Evolutionary conservation across 2,329 filamentous ascomycete genomes (phyloP).

Genomic region (Chalaropsis ovoidea): DNA sequence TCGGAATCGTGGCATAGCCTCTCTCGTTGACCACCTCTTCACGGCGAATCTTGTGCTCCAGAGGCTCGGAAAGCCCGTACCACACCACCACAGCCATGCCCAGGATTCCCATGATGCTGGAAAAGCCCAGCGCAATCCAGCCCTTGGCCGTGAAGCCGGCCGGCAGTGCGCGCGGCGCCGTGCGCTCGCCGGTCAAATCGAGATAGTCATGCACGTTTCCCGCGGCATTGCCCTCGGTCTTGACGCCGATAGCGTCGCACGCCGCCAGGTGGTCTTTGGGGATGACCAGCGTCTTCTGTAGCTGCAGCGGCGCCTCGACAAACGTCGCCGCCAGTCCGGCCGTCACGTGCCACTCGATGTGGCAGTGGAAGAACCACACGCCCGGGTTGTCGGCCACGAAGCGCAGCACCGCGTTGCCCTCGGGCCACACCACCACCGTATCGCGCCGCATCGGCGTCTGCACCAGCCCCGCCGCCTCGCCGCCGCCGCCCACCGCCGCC

Average conservation of each 20-base stretch:
- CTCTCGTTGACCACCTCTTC: constrained; percentile 19
- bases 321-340: constrained; percentile 58
- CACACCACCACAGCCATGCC: constrained; percentile 58
- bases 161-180: constrained; percentile 47
- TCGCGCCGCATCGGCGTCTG: constrained; percentile 56
- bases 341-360: constrained; percentile 67
- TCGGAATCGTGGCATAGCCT: constrained; percentile 21
- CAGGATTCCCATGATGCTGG: constrained; percentile 55
- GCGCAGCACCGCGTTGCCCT: constrained; percentile 59
- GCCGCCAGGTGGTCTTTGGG: constrained; percentile 48
- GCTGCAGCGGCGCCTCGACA: constrained; percentile 49
- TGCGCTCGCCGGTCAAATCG: constrained; percentile 53
- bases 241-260: constrained; percentile 45
- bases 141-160: constrained; percentile 61
- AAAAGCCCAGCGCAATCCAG: constrained; percentile 65
- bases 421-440: constrained; percentile 53
- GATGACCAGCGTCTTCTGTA: constrained; percentile 52
- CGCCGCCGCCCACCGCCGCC: too few species aligned
- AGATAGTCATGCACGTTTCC: constrained; percentile 56
- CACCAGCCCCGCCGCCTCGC: constrained; percentile 41
- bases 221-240: constrained; percentile 60
- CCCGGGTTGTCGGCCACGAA: constrained; percentile 57
- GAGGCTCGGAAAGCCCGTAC: constrained; percentile 27
- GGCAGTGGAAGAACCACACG: constrained; percentile 67
- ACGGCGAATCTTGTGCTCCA: constrained; percentile 10